A percentile compares a stretch with the other conserved stretches of the same genome.
Evolutionary conservation across 1,139 yeast genomes (phyloP).

Genomic region (Suzukiozyma palmioleophila): DNA sequence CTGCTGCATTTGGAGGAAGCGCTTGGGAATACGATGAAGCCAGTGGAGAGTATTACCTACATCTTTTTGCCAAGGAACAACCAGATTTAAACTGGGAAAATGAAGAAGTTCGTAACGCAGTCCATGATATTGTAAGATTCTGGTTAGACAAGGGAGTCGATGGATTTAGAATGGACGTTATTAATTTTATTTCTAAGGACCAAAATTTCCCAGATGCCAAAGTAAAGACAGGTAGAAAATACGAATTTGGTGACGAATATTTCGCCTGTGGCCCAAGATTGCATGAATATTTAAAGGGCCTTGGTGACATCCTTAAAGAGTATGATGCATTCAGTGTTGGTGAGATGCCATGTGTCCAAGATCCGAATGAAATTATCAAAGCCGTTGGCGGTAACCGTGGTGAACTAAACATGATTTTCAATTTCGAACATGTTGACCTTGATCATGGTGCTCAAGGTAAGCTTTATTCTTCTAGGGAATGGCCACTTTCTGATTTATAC

Average conservation of each 20-base stretch:
- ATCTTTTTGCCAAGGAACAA: conserved; percentile 19
- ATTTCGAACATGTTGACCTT: conserved; percentile 19
- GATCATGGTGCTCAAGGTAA: conserved; percentile 7
- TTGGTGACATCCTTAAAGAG: conserved; percentile 15
- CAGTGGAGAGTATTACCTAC: conserved; percentile 22
- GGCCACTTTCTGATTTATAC: conserved; percentile 16
- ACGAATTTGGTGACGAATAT: conserved; percentile 15
- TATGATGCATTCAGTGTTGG: conserved; percentile 23
- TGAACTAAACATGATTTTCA: not conserved
- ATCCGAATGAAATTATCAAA: too few species aligned
- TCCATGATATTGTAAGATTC: conserved; percentile 18
- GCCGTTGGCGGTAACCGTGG: too few species aligned
- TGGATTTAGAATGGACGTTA: conserved; percentile 22
- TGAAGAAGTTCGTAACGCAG: conserved; percentile 19
- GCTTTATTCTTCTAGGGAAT: conserved; percentile 12
- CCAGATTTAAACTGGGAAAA: conserved; percentile 25
- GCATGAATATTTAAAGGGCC: conserved; percentile 22
- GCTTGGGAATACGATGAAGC: conserved; percentile 22
- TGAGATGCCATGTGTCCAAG: conserved; percentile 15
- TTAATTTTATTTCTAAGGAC: conserved; percentile 21
- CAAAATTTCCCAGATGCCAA: conserved; percentile 19
- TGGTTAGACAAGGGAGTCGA: conserved; percentile 22
- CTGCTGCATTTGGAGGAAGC: conserved; percentile 19
- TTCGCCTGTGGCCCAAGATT: conserved; percentile 19
- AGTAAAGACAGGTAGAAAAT: conserved; percentile 6